Evolutionary conservation across 192 early-diverging fungal species (phyloP), one percentile per base, ranked within the genome.

Genomic region (Spizellomyces punctatus): DNA sequence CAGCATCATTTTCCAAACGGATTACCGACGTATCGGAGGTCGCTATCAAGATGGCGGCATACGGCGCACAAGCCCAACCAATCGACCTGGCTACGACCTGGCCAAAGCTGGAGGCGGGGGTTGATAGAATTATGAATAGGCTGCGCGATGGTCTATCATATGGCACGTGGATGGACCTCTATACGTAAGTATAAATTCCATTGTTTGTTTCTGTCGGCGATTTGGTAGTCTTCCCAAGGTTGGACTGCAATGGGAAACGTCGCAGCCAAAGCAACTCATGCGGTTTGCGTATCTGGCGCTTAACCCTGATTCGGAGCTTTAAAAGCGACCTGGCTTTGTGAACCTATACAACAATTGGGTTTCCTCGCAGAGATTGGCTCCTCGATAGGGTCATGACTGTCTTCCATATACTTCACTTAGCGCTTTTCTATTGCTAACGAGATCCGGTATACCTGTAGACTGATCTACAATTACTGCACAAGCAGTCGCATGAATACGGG

Each of bases 401-500:
- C 3, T 36, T 36, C 27, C 1, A 3, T 36, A 36, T 36, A 36
- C 27, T 36, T 36, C 3, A 36, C 27, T 36, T 3, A 36, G 27
- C 27, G 27, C 27, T 3, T 36, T 36, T 36, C 27, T 36, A 36
- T 36, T 3, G 27, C 27, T 36, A 36, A 36, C 27, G 27, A 3
- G 1, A 36, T 36, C 27, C 27, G 27, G 27, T 36, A 36, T 36
- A 36, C 27, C 27, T 36, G 27, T 36, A 91, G 90, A 46, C 79
- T 83, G 58, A 90, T 91, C 48, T 92, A 92, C 85, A 89, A 92
- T 75, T 90, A 92, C 80, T 92, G 91, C 75, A 92, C 91, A 61
- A 84, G 77, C 55, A 81, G 76, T 56, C 68, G 82, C 52, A 83
- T 75, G 74, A 36, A 64, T 44, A 44, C 41, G 10, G 57, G n/a